Percentiles rank a stretch among this genome's conserved stretches.
Conservation (phyloP, 2,329 filamentous ascomycete genomes). For the Diaporthe helianthi region DNA sequence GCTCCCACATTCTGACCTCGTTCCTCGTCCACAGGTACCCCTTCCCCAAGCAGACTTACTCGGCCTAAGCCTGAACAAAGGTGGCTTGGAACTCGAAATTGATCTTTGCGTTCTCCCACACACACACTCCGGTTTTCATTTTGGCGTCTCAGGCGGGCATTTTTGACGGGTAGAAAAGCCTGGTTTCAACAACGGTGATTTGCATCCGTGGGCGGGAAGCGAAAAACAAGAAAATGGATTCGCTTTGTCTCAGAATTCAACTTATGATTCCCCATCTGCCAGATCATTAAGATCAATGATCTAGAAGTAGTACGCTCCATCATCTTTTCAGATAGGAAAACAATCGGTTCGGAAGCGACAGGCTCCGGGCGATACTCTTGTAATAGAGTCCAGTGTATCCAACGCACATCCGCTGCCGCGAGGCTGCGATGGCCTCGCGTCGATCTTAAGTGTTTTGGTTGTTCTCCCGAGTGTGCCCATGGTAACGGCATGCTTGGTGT, state of each 20-base stretch:
- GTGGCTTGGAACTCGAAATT: constrained; percentile 32
- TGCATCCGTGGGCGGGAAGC: constrained; percentile 32
- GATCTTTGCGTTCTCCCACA: constrained; percentile 23
- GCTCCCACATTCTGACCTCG: constrained; percentile 20
- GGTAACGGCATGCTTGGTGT: not conserved
- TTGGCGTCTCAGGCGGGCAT: constrained; percentile 33
- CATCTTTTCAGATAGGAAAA: constrained; percentile 30
- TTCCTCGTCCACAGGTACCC: constrained; percentile 66
- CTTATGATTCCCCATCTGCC: constrained; percentile 41
- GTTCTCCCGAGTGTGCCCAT: not conserved
- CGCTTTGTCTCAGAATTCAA: constrained; percentile 43
- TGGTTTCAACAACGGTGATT: constrained; percentile 38
- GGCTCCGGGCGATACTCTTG: not conserved
- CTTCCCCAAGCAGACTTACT: constrained; percentile 81
- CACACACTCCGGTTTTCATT: constrained; percentile 12
- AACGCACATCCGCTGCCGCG: not conserved
- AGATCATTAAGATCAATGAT: constrained; percentile 27
- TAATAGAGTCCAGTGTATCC: constrained; percentile 20
- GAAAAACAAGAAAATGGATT: constrained; percentile 29
- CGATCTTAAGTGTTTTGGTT: not conserved
- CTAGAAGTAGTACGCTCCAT: constrained; percentile 33
- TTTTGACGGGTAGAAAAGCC: constrained; percentile 31
- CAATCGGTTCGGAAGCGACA: constrained; percentile 17
- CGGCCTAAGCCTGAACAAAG: constrained; percentile 39
- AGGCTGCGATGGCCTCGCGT: not conserved